Evolutionary conservation across 2,329 filamentous ascomycete genomes (phyloP).

Genomic region (Dissoconium aciculare): DNA sequence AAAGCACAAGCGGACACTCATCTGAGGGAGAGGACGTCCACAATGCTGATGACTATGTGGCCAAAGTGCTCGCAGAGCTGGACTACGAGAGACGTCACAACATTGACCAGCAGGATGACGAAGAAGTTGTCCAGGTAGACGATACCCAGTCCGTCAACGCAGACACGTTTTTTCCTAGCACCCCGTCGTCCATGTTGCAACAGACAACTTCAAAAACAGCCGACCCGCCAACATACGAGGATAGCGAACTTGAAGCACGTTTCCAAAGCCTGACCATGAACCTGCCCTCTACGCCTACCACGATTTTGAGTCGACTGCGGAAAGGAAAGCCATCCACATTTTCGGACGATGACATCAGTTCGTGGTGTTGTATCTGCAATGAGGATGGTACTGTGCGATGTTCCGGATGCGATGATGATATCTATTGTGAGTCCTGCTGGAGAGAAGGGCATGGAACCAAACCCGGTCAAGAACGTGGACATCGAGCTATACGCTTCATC

Average conservation of each 20-base stretch:
- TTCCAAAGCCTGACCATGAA: conserved; percentile 31
- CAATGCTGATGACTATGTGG: conserved; percentile 34
- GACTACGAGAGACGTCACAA: conserved; percentile 31
- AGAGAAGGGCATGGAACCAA: conserved; percentile 61
- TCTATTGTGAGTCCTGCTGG: conserved; percentile 71
- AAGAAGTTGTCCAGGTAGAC: conserved; percentile 3
- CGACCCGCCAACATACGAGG: conserved; percentile 22
- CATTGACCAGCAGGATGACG: conserved; percentile 10
- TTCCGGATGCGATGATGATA: conserved; percentile 51
- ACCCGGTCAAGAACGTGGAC: conserved; percentile 53
- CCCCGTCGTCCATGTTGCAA: conserved; percentile 17
- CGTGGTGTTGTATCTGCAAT: conserved; percentile 71
- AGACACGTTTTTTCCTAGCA: conserved; percentile 18
- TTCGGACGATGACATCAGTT: conserved; percentile 56
- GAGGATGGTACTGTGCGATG: conserved; percentile 63
- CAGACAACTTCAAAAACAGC: conserved; percentile 4
- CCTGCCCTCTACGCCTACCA: conserved; percentile 34
- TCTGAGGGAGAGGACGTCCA: conserved; percentile 22
- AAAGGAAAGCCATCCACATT: conserved; percentile 24
- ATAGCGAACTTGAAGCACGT: conserved; percentile 32
- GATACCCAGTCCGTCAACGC: conserved; percentile 3
- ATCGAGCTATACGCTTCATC: conserved; percentile 42
- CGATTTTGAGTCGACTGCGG: conserved; percentile 21
- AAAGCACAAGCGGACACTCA: conserved; percentile 4
- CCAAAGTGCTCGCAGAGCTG: conserved; percentile 32